These are phyloP conservation scores for Plasmodium gaboni DNA, from an alignment of 169 alveolate species.

Conservation along the genomic window DNA sequence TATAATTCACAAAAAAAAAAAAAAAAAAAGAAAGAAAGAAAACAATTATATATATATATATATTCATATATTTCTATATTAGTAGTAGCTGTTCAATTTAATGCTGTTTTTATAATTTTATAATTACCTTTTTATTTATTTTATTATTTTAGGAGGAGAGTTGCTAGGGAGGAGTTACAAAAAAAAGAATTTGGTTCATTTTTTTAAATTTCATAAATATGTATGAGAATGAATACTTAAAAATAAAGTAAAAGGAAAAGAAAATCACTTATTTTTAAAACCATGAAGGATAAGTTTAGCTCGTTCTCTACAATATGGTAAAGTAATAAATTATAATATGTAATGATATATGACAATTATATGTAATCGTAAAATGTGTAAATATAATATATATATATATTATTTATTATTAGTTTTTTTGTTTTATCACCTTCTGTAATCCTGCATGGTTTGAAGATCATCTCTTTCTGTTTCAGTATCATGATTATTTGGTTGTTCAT, in stretches of 20 bases:
- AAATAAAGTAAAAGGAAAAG: slow-evolving; percentile 1
- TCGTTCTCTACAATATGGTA: slow-evolving; percentile 15
- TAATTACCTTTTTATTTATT: not conserved
- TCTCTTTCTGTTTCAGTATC: slow-evolving; percentile 10
- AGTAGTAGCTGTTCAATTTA: too few relatives aligned
- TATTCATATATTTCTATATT: too few relatives aligned
- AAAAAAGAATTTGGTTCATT: slow-evolving; percentile 73
- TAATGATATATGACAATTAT: not conserved
- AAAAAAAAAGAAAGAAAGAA: too few relatives aligned
- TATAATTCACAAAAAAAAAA: too few relatives aligned
- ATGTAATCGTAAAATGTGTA: not conserved
- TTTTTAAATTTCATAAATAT: slow-evolving; percentile 31
- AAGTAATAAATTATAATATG: not conserved
- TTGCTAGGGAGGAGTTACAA: slow-evolving; percentile 69
- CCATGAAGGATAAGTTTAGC: slow-evolving; percentile 56
- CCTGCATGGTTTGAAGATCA: slow-evolving; percentile 37
- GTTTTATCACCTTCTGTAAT: slow-evolving; percentile 25
- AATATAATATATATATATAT: not conserved
- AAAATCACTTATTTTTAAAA: slow-evolving; percentile 25
- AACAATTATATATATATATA: too few relatives aligned
- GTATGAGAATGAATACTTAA: not conserved
- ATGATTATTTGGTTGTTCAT: not conserved
- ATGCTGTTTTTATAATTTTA: slow-evolving; percentile 5
- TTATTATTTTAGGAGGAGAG: slow-evolving; percentile 47
- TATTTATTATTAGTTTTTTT: not conserved